Evolutionary conservation across 2,329 filamentous ascomycete species (phyloP).

Genomic region (Monilinia vaccinii-corymbosi): DNA sequence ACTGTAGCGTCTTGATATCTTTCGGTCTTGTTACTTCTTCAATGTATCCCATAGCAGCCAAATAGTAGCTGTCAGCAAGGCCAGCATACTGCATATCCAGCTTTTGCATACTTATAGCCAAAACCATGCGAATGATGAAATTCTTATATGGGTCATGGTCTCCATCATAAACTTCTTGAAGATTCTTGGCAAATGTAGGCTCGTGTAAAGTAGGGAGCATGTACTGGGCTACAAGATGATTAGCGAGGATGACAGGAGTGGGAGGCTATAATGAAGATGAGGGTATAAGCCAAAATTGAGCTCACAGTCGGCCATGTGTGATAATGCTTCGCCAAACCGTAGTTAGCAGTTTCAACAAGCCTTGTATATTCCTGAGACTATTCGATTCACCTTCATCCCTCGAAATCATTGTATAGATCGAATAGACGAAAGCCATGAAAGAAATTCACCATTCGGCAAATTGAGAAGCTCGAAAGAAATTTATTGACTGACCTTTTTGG

Average conservation of each 20-base stretch:
- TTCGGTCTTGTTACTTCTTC: slow-evolving; percentile 80
- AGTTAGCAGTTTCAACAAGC: slow-evolving; percentile 1
- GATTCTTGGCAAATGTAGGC: slow-evolving; percentile 62
- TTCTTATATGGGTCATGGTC: slow-evolving; percentile 73
- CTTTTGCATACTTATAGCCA: slow-evolving; percentile 92
- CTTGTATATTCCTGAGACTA: not conserved
- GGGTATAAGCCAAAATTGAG: slow-evolving; percentile 4
- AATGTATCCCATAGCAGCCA: slow-evolving; percentile 77
- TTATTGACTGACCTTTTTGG: slow-evolving; percentile 56
- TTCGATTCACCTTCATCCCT: not conserved
- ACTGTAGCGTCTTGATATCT: slow-evolving; percentile 84
- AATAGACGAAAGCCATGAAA: not conserved
- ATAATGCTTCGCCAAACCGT: not conserved
- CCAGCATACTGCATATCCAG: slow-evolving; percentile 85
- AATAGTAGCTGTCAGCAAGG: slow-evolving; percentile 87
- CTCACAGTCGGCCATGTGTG: slow-evolving; percentile 3
- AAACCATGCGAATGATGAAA: slow-evolving; percentile 82
- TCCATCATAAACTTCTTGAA: slow-evolving; percentile 73
- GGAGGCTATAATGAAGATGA: not conserved
- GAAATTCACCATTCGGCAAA: not conserved
- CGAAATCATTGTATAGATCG: not conserved
- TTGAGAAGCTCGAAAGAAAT: not conserved
- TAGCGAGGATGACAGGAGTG: slow-evolving; percentile 10
- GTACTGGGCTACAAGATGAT: slow-evolving; percentile 57
- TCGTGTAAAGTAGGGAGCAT: slow-evolving; percentile 86